Conservation (phyloP, 164 flowering plant species). For the Stephania yunnanensis region DNA sequence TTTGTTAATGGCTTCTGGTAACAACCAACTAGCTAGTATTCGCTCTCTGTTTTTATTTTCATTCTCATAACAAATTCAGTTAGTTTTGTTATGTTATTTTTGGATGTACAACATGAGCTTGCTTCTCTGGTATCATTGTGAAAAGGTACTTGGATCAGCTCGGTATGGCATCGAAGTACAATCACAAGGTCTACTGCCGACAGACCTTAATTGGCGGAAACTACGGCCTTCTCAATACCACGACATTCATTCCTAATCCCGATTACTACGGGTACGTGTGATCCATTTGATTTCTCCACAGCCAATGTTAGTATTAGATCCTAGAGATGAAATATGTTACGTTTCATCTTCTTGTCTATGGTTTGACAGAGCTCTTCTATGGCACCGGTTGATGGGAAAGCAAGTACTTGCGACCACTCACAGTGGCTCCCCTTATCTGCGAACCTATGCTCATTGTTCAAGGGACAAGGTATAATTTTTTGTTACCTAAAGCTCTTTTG, state of each 20-base stretch:
- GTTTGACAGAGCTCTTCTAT: conserved; percentile 53
- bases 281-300: not conserved
- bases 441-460: conserved; percentile 59
- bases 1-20: conserved; percentile 66
- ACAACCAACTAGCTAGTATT: not conserved
- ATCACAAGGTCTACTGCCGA: conserved; percentile 59
- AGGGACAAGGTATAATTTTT: conserved; percentile 28
- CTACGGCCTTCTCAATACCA: conserved; percentile 66
- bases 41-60: too few species aligned
- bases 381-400: conserved; percentile 72
- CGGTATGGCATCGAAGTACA: conserved; percentile 50
- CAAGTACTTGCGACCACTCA: conserved; percentile 23
- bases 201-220: conserved; percentile 72
- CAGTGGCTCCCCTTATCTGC: conserved; percentile 34
- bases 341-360: not conserved
- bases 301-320: not conserved
- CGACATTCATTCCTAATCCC: conserved; percentile 57
- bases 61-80: not conserved
- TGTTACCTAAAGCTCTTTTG: not conserved
- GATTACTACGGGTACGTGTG: conserved; percentile 51
- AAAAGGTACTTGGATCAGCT: conserved; percentile 74
- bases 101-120: too few species aligned
- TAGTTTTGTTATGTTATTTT: not conserved
- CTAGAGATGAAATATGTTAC: not conserved
- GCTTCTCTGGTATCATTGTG: not conserved